Evolutionary conservation across 2,329 filamentous ascomycete genomes (phyloP).

Genomic region (Neofusicoccum ribis): DNA sequence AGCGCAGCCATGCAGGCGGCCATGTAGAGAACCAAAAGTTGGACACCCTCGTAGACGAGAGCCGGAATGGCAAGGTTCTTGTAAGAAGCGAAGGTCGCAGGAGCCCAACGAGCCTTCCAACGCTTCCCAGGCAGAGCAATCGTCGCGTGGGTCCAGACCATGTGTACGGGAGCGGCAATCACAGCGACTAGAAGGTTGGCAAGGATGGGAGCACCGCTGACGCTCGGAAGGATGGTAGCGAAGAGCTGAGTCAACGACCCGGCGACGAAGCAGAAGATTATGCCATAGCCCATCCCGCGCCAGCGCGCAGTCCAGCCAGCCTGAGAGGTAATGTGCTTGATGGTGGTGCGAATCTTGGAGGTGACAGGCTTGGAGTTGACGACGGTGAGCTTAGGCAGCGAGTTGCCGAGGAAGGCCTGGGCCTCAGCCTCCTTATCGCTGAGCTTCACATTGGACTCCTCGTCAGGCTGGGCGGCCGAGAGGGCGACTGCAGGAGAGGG

Average conservation of each 20-base stretch:
- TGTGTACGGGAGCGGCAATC: constrained; percentile 65
- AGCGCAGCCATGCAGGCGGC: constrained; percentile 50
- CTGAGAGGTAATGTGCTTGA: constrained; percentile 62
- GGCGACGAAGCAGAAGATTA: constrained; percentile 39
- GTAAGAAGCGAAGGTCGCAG: constrained; percentile 56
- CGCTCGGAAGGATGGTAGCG: constrained; percentile 38
- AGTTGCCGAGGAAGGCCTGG: constrained; percentile 34
- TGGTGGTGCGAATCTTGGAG: constrained; percentile 57
- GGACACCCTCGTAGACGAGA: constrained; percentile 52
- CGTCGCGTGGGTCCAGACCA: constrained; percentile 83
- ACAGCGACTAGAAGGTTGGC: constrained; percentile 60
- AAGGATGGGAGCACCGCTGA: constrained; percentile 51
- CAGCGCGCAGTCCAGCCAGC: constrained; percentile 67
- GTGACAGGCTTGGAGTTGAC: constrained; percentile 61
- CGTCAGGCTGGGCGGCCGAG: constrained; percentile 50
- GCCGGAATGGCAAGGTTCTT: constrained; percentile 69
- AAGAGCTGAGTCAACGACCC: constrained; percentile 48
- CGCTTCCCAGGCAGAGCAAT: constrained; percentile 68
- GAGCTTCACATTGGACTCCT: constrained; percentile 40
- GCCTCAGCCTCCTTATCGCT: constrained; percentile 38
- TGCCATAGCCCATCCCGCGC: constrained; percentile 62
- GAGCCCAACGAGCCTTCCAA: constrained; percentile 67
- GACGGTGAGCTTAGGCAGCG: constrained; percentile 39
- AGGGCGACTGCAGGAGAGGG: constrained; percentile 53
- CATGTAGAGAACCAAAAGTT: constrained; percentile 58